A percentile compares a stretch with the other conserved stretches of the same genome.
Conservation (phyloP, 2,329 filamentous ascomycete species). For the Aspergillus pseudotamarii region DNA sequence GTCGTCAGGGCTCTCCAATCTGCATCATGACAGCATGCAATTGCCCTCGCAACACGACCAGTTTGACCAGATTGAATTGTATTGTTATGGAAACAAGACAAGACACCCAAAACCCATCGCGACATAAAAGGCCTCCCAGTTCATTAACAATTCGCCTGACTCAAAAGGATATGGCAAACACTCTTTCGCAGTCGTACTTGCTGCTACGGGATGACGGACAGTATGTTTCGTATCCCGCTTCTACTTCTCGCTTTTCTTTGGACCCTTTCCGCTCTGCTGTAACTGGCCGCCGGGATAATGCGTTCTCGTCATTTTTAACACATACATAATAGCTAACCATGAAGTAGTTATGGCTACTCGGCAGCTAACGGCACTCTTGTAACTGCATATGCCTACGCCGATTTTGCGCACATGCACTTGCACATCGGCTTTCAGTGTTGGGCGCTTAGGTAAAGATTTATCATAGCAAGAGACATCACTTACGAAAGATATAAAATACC, state of each 20-base stretch:
- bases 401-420: not conserved
- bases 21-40: slow-evolving; percentile 35
- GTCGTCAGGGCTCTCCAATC: slow-evolving; percentile 36
- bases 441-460: not conserved
- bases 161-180: not conserved
- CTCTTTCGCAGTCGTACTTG: not conserved
- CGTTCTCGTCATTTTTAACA: not conserved
- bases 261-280: not conserved
- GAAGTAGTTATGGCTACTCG: not conserved
- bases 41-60: slow-evolving; percentile 42
- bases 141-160: not conserved
- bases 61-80: slow-evolving; percentile 42
- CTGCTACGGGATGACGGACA: too few species aligned
- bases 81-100: slow-evolving; percentile 32
- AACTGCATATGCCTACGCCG: not conserved
- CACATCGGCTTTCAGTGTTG: not conserved
- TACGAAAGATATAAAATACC: not conserved
- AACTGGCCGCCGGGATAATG: not conserved
- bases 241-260: not conserved
- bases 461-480: not conserved
- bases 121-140: too few species aligned
- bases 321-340: not conserved
- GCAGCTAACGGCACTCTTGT: not conserved
- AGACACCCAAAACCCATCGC: not conserved
- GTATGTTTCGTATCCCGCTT: not conserved